A percentile compares a stretch with the other conserved stretches of the same genome.
Conservation (phyloP, 208 protist genomes). For the Blastocrithidia nonstop region DNA sequence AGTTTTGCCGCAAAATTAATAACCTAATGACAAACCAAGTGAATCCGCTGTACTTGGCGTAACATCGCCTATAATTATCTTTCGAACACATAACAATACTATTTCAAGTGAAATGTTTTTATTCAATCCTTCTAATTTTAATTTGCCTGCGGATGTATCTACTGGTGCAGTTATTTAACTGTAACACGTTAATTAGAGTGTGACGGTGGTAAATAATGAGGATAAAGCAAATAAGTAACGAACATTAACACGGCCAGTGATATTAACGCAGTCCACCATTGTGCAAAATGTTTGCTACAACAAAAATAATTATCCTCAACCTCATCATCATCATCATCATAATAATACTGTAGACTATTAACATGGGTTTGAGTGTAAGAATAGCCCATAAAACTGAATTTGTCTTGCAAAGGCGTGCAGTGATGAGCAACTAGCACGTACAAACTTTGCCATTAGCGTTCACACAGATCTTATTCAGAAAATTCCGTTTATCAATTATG, state of each 20-base stretch:
- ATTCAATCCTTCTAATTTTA: slow-evolving; percentile 64
- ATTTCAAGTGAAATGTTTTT: slow-evolving; percentile 53
- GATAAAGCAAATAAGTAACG: no score
- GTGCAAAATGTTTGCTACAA: not conserved
- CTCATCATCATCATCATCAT: not conserved
- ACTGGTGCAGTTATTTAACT: not conserved
- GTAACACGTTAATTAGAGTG: not conserved
- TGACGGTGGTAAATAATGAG: no score
- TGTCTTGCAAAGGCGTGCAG: slow-evolving; percentile 64
- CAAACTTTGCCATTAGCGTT: slow-evolving; percentile 71
- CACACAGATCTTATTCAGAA: slow-evolving; percentile 39
- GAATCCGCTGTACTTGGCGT: no score
- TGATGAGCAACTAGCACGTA: slow-evolving; percentile 38
- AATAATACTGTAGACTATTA: not conserved
- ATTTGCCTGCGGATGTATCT: slow-evolving; percentile 11
- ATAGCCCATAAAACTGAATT: slow-evolving; percentile 22
- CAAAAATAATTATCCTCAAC: not conserved
- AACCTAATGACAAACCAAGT: no score
- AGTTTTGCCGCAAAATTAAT: no score
- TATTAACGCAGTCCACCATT: not conserved
- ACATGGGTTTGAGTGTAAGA: not conserved
- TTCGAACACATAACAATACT: slow-evolving; percentile 44
- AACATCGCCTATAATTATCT: no score
- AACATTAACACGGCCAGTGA: not conserved
- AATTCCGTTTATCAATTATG: slow-evolving; percentile 57